These are phyloP conservation scores for Talaromyces thailandensis DNA, from an alignment of 495 filamentous ascomycete genomes.

Conservation along the genomic window DNA sequence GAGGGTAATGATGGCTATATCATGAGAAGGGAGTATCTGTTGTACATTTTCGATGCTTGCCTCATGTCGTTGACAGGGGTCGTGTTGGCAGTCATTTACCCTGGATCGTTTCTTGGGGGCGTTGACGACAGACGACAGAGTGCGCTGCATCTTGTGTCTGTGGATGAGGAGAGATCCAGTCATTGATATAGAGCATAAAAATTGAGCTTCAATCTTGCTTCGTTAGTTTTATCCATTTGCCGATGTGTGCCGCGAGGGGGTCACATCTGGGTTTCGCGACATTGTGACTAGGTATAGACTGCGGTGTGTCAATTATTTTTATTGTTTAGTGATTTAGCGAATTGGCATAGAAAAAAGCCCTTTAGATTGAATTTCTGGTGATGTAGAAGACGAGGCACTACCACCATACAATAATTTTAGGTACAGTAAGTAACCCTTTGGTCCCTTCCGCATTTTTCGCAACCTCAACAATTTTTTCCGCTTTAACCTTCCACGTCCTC, in stretches of 20 bases:
- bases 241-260: neutral
- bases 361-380: neutral
- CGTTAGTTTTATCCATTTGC: neutral
- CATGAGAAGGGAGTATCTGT: conserved; percentile 43
- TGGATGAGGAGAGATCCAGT: neutral
- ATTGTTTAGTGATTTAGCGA: neutral
- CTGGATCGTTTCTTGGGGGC: neutral
- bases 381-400: neutral
- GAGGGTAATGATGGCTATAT: conserved; percentile 45
- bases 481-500: neutral
- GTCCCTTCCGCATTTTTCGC: neutral
- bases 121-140: neutral
- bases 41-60: conserved; percentile 54
- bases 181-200: neutral
- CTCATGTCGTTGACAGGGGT: conserved; percentile 39
- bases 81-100: neutral
- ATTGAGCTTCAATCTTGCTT: neutral
- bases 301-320: neutral
- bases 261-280: neutral
- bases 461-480: neutral
- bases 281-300: neutral
- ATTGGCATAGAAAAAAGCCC: neutral
- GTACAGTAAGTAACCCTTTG: neutral
- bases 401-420: no score
- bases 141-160: neutral